Conservation (phyloP, 1,284 basidiomycete genomes). For the Flammula alnicola region DNA sequence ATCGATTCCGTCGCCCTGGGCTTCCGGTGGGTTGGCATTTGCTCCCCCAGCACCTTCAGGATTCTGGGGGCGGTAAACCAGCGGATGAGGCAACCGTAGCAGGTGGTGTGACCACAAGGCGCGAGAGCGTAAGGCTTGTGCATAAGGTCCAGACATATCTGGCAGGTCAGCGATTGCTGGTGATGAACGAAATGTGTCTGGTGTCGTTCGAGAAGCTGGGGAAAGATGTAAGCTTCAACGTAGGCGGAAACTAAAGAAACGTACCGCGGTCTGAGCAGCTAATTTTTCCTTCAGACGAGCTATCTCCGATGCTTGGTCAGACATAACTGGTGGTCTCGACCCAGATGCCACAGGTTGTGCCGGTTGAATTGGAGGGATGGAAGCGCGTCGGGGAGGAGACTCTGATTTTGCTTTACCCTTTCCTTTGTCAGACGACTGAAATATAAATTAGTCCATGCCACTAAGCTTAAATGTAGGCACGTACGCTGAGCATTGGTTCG, state of each 20-base stretch:
- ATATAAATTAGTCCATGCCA: neutral
- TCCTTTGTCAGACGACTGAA: conserved; percentile 34
- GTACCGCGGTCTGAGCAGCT: conserved; percentile 43
- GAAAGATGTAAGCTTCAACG: conserved; percentile 9
- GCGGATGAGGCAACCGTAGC: conserved; percentile 68
- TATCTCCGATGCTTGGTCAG: conserved; percentile 36
- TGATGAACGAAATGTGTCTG: conserved; percentile 52
- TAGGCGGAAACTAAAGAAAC: conserved; percentile 22
- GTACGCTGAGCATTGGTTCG: conserved; percentile 13
- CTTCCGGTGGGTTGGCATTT: neutral
- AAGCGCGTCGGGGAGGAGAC: conserved; percentile 10
- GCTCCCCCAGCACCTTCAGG: conserved; percentile 8
- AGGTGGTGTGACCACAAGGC: conserved; percentile 77
- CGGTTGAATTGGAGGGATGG: conserved; percentile 5
- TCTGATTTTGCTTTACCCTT: conserved; percentile 30
- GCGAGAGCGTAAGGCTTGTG: conserved; percentile 71
- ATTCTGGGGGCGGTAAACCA: conserved; percentile 61
- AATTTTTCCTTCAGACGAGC: conserved; percentile 47
- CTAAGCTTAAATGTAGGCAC: conserved; percentile 3
- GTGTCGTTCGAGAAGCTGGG: conserved; percentile 52
- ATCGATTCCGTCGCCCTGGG: conserved; percentile 18
- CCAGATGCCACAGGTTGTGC: conserved; percentile 19
- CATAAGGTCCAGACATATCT: conserved; percentile 75
- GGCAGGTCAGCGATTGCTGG: conserved; percentile 69
- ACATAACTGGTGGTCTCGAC: conserved; percentile 14